Base-by-base conservation (phyloP, 1,139 yeast species). In the Candida glucosophila region DNA sequence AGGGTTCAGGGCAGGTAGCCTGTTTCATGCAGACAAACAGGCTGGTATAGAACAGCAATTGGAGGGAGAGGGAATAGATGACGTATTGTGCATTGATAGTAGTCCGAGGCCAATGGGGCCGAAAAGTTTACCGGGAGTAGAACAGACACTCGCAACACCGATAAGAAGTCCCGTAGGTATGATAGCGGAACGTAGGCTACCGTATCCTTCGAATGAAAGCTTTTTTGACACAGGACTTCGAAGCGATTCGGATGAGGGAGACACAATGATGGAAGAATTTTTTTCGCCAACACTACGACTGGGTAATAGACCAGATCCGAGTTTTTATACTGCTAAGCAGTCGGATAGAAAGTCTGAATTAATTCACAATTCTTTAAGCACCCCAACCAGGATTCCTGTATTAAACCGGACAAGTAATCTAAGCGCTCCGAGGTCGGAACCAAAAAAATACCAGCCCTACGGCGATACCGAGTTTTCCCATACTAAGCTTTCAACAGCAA, bases 71-170 rank as follows among this genome's bases (percentile, higher is more conserved):
- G n/a, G n/a, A n/a, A n/a, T n/a, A n/a, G n/a, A n/a, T n/a, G n/a
- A n/a, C n/a, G n/a, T n/a, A n/a, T n/a, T n/a, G n/a, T n/a, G n/a
- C n/a, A n/a, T n/a, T n/a, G n/a, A 38, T 14, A 56, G 47, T 5
- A 55, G 63, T 20, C 64, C 67, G 5, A 51, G 48, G 27, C 69
- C 65, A 3, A 60, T 49, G 52, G 70, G 70, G 0, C 69, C 70
- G 1, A 55, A 51, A 34, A 57, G 52, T 28, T 40, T 63, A 12
- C 60, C 63, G 7, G 64, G 55, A 6, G 58, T 58, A 26, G 52
- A 57, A 26, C 52, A 46, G 6, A 31, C 28, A 4, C 26, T 20
- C 17, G 14, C 22, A 5, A 23, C 34, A 8, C 32, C 30, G 10
- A 17, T 14, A 16, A 30, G 18, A 17, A 24, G 16, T 5, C 14